These are phyloP conservation scores for Chlamydomonas eustigma DNA, from an alignment of 139 green algal species.

Conservation along the genomic window DNA sequence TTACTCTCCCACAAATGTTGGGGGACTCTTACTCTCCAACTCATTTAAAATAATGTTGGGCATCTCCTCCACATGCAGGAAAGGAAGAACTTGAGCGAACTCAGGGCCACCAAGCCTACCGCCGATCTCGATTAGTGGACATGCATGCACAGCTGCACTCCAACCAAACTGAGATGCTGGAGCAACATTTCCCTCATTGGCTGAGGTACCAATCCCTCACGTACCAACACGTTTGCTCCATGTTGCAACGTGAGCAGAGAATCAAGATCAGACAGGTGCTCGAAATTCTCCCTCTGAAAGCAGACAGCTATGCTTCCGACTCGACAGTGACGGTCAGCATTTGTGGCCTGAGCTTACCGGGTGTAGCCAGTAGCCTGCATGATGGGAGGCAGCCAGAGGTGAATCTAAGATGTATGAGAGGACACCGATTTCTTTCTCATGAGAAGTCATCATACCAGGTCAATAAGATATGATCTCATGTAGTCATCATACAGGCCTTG, in stretches of 20 bases:
- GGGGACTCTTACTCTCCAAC: no score
- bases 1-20: no score
- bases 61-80: no score
- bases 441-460: no score
- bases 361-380: not conserved
- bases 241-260: slow-evolving; percentile 6
- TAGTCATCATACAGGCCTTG: no score
- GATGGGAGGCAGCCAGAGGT: not conserved
- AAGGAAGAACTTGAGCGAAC: no score
- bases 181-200: not conserved
- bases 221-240: slow-evolving; percentile 11
- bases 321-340: not conserved
- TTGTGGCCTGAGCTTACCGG: not conserved
- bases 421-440: not conserved
- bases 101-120: not conserved
- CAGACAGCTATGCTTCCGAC: not conserved
- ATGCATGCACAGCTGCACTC: not conserved
- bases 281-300: slow-evolving; percentile 9
- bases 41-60: no score
- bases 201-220: slow-evolving; percentile 12
- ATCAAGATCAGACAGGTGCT: slow-evolving; percentile 11
- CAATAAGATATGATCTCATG: no score
- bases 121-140: not conserved
- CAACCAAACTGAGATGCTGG: slow-evolving; percentile 2
- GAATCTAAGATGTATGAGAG: not conserved